Evolutionary conservation across 2,329 filamentous ascomycete genomes (phyloP).

Genomic region (Colletotrichum filicis): DNA sequence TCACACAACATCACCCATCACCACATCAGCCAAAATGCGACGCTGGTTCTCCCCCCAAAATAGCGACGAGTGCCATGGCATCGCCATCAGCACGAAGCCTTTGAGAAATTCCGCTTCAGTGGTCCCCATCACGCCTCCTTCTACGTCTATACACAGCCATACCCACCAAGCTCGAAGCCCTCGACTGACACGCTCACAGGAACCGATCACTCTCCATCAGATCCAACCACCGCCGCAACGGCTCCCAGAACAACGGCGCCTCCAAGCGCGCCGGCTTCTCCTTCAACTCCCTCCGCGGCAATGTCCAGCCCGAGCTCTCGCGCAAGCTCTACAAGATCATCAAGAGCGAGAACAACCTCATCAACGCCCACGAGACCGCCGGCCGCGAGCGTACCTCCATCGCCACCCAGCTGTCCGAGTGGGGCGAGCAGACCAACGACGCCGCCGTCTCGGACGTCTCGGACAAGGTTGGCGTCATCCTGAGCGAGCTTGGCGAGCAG

Average conservation of each 20-base stretch:
- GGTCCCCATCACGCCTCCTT: background rate
- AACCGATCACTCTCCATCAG: constrained; percentile 81
- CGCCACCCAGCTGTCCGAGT: constrained; percentile 92
- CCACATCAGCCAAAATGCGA: constrained; percentile 9
- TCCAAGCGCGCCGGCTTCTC: constrained; percentile 67
- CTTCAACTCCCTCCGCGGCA: constrained; percentile 86
- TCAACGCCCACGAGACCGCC: constrained; percentile 85
- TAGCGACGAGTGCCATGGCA: constrained; percentile 14
- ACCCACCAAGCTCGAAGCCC: background rate
- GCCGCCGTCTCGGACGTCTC: constrained; percentile 89
- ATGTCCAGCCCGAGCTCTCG: constrained; percentile 87
- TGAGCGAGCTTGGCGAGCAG: constrained; percentile 93
- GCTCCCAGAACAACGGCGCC: constrained; percentile 51
- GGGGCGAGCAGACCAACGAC: constrained; percentile 93
- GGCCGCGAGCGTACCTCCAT: constrained; percentile 86
- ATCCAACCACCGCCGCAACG: constrained; percentile 65
- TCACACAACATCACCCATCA: background rate
- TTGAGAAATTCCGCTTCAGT: background rate
- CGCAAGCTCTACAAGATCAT: constrained; percentile 91
- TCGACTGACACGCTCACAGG: constrained; percentile 54
- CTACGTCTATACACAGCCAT: background rate
- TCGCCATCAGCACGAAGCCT: background rate
- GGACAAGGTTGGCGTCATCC: constrained; percentile 93
- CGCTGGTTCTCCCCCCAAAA: constrained; percentile 23
- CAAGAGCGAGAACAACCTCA: constrained; percentile 92